Percentiles rank a stretch among this genome's conserved stretches.
Evolutionary conservation across 768 basidiomycete genomes (phyloP).

Genomic region (Suillus decipiens): DNA sequence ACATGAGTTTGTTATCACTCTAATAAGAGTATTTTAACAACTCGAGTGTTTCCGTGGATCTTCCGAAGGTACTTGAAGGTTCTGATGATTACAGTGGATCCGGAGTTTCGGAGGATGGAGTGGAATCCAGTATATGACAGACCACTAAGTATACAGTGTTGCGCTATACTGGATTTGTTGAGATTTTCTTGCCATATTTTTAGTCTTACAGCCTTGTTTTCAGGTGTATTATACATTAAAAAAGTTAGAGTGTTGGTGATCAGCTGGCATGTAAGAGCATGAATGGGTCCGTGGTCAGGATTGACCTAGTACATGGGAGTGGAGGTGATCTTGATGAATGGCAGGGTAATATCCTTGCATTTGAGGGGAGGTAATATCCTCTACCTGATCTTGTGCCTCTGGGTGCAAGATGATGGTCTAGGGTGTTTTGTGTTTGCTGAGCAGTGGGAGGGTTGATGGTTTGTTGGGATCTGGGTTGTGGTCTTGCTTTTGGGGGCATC

Average conservation of each 20-base stretch:
- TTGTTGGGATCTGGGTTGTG: neutral
- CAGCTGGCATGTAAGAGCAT: too few relatives aligned
- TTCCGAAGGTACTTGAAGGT: too few relatives aligned
- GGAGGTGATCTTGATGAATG: too few relatives aligned
- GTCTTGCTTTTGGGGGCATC: neutral
- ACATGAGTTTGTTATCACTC: too few relatives aligned
- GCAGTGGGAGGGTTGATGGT: too few relatives aligned
- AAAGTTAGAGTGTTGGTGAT: neutral
- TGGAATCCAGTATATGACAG: too few relatives aligned
- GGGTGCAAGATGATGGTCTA: neutral
- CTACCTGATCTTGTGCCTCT: neutral
- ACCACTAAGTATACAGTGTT: constrained; percentile 20
- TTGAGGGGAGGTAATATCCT: neutral
- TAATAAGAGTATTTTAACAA: too few relatives aligned
- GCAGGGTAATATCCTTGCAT: neutral
- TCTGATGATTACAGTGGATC: too few relatives aligned
- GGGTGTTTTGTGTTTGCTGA: neutral
- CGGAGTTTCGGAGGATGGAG: too few relatives aligned
- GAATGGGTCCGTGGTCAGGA: too few relatives aligned
- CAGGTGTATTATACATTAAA: neutral
- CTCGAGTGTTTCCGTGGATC: too few relatives aligned
- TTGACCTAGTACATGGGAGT: too few relatives aligned
- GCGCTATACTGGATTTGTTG: constrained; percentile 24
- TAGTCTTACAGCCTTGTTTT: neutral
- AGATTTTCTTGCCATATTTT: constrained; percentile 34